phyloP scores from a whole-genome alignment of 2,329 filamentous ascomycete species.

The Exophiala viscosa region DNA sequence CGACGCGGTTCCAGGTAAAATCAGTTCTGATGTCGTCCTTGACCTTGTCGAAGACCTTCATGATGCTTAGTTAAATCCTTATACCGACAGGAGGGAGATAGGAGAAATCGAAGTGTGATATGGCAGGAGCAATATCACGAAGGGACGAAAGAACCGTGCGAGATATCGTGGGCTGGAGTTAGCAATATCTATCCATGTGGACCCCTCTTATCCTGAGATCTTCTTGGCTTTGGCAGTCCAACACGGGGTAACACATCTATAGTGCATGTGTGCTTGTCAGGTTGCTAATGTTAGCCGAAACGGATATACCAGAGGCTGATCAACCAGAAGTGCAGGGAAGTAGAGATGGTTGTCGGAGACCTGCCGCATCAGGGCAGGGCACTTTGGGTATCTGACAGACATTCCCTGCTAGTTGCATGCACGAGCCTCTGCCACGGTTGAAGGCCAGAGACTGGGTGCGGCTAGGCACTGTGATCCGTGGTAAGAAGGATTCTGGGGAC shows the following conservation, averaged over 20 bases:
- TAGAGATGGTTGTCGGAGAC: neutral
- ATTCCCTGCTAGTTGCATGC: neutral
- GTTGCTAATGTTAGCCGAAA: neutral
- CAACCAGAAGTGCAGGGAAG: neutral
- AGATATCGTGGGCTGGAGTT: neutral
- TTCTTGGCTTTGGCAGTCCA: neutral
- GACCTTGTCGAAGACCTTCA: conserved; percentile 22
- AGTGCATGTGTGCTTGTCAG: neutral
- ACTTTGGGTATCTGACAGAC: neutral
- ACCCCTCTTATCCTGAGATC: neutral
- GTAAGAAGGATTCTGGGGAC: neutral
- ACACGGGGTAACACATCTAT: neutral
- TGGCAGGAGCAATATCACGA: neutral
- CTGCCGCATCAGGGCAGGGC: neutral
- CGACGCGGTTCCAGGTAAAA: conserved; percentile 26
- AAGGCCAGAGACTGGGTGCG: too few relatives aligned
- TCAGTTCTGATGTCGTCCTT: conserved; percentile 23
- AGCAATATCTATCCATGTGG: conserved; percentile 1
- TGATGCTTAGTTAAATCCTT: conserved; percentile 5
- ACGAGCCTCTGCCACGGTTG: too few relatives aligned
- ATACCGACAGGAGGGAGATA: neutral
- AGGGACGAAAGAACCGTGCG: neutral
- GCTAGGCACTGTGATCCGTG: too few relatives aligned
- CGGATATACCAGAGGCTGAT: neutral
- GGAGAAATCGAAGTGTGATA: neutral